These are phyloP conservation scores for Penicillium hesseltinei DNA, from an alignment of 2,329 filamentous ascomycete genomes.

Conservation along the genomic window DNA sequence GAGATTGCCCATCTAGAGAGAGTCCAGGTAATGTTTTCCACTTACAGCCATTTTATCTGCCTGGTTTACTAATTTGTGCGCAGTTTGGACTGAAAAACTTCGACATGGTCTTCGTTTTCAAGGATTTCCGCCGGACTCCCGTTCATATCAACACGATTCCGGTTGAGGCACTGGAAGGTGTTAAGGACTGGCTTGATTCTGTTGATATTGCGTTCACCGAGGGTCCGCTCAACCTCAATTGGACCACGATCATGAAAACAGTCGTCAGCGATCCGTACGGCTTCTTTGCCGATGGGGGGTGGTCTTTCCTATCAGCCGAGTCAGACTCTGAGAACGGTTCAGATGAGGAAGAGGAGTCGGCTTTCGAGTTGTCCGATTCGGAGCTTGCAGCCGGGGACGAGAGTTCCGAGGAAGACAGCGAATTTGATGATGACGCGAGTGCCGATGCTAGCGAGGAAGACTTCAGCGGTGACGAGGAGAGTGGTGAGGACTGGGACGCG, in stretches of 20 bases:
- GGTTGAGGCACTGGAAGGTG: constrained; percentile 87
- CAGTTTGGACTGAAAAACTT: constrained; percentile 98
- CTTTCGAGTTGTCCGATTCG: constrained; percentile 84
- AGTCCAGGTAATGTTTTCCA: constrained; percentile 58
- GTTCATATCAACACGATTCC: constrained; percentile 98
- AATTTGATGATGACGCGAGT: constrained; percentile 88
- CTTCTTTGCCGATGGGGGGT: constrained; percentile 94
- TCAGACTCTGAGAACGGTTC: constrained; percentile 78
- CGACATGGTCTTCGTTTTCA: constrained; percentile 97
- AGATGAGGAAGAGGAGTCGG: constrained; percentile 81
- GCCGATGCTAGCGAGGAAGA: constrained; percentile 66
- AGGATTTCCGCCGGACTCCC: constrained; percentile 87
- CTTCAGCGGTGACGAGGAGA: constrained; percentile 63
- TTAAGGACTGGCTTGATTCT: constrained; percentile 96
- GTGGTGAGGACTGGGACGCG: constrained; percentile 92
- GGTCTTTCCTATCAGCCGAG: constrained; percentile 86
- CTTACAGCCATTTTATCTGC: not conserved
- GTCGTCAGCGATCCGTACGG: constrained; percentile 89
- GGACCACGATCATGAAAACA: constrained; percentile 99
- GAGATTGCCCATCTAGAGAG: constrained; percentile 95
- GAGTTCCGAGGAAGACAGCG: constrained; percentile 81
- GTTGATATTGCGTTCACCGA: constrained; percentile 94
- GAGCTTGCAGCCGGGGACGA: constrained; percentile 73
- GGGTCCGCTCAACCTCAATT: constrained; percentile 95
- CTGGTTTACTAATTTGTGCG: constrained; percentile 25